Evolutionary conservation across 2,329 filamentous ascomycete species (phyloP).

Genomic region (Colletotrichum shisoi): DNA sequence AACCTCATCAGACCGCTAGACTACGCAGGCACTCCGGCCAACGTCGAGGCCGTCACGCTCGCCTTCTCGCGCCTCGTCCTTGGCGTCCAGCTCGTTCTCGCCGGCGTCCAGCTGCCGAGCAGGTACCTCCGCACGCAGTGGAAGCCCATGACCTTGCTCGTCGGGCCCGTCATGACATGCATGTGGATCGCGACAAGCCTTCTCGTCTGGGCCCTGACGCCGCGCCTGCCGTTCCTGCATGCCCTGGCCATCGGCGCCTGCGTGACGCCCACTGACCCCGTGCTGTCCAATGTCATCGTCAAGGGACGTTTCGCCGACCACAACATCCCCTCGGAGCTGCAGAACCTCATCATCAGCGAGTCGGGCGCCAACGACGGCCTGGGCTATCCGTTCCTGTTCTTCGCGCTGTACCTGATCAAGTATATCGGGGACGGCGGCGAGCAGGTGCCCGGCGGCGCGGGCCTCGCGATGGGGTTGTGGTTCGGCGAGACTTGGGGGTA

Average conservation of each 20-base stretch:
- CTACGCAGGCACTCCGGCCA: conserved; percentile 68
- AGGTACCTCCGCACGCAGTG: conserved; percentile 82
- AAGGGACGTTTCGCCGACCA: conserved; percentile 94
- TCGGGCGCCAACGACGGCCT: conserved; percentile 89
- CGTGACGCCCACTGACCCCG: conserved; percentile 90
- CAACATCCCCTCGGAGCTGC: conserved; percentile 82
- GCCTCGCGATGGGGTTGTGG: conserved; percentile 78
- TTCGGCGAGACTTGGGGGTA: conserved; percentile 88
- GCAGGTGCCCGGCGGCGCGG: conserved; percentile 65
- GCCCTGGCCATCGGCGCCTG: conserved; percentile 83
- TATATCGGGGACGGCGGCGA: conserved; percentile 68
- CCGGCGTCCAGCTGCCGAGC: conserved; percentile 85
- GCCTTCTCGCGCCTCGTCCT: conserved; percentile 88
- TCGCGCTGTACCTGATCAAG: conserved; percentile 84
- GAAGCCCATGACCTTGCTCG: conserved; percentile 75
- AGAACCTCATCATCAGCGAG: conserved; percentile 82
- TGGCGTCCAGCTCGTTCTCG: conserved; percentile 87
- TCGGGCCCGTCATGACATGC: conserved; percentile 82
- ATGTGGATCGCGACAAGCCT: conserved; percentile 90
- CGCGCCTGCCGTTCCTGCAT: conserved; percentile 75
- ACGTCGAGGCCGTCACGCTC: conserved; percentile 75
- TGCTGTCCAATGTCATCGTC: conserved; percentile 87
- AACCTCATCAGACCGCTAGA: conserved; percentile 78
- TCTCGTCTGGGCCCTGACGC: conserved; percentile 78
- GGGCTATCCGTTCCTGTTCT: conserved; percentile 87